Base-by-base conservation (phyloP, 495 filamentous ascomycete genomes). In the Gamarada debralockiae region DNA sequence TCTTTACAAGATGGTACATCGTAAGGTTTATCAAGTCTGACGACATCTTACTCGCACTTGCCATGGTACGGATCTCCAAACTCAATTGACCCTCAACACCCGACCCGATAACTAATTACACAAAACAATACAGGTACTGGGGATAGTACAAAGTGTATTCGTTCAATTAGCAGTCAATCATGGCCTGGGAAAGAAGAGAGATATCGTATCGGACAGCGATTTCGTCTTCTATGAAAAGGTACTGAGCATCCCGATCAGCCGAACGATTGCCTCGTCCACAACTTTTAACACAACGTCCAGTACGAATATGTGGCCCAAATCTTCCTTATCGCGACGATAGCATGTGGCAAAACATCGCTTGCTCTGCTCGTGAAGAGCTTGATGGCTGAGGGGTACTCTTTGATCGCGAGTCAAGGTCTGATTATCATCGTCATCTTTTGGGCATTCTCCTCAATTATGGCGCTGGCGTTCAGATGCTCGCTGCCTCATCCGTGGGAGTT, bases 251-350 rank as follows among this genome's bases (percentile, higher is more conserved):
- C 27, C 27, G 10, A 10, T n/a, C n/a, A 29, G 27, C 10, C 27
- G 27, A 4, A 5, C 27, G n/a, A 29, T 29, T 29, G 4, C 10
- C 27, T 5, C 27, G 27, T 29, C 27, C 27, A 29, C 27, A 4
- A 15, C 15, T 20, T 25, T 54, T 64, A 34, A 64, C 53, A 27
- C 6, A 37, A 9, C 27, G 27, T 17, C 37, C 27, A 67, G 64
- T 65, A 67, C 41, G 55, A 60, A 53, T 65, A 67, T 53, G 59
- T 48, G 0, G 59, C 64, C n/a, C 64, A 67, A 21, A 61, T 67
- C n/a, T 47, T 67, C 2, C 52, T 65, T 27, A 47, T 67, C 10
- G 39, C 48, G 9, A 56, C 62, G 2, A 59, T 65, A 22, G 52
- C 64, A 3, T 40, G 60, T 5, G 59, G 56, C 33, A 65, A 67